These are phyloP conservation scores for Sinapis alba DNA, from an alignment of 441 rosid species.

Conservation along the genomic window DNA sequence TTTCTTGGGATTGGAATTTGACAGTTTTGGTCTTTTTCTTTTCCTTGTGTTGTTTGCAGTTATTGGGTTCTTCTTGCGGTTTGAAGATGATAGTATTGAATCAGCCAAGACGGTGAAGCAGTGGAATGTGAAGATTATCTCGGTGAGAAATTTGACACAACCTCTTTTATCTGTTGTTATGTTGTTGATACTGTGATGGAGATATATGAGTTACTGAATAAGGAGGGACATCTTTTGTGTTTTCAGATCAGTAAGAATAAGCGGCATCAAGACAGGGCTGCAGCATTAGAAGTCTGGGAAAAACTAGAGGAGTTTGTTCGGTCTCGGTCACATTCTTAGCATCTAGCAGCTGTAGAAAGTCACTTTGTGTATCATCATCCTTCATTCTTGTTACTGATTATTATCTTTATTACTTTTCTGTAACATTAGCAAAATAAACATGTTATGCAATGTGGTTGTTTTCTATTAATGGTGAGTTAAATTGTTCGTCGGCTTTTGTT, in stretches of 20 bases:
- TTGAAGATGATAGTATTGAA: slow-evolving; percentile 95
- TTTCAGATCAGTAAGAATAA: slow-evolving; percentile 95
- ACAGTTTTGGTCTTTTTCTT: background rate
- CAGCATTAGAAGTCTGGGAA: slow-evolving; percentile 97
- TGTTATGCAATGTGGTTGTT: slow-evolving; percentile 16
- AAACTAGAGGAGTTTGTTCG: slow-evolving; percentile 88
- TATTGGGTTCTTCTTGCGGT: slow-evolving; percentile 85
- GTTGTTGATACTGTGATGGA: background rate
- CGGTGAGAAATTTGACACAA: slow-evolving; percentile 50
- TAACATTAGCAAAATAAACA: slow-evolving; percentile 24
- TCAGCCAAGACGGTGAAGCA: slow-evolving; percentile 91
- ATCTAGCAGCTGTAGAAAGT: slow-evolving; percentile 29
- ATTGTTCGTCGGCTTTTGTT: background rate
- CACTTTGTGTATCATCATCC: slow-evolving; percentile 30
- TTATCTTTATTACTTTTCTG: slow-evolving; percentile 7
- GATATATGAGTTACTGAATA: slow-evolving; percentile 19
- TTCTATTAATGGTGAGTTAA: background rate
- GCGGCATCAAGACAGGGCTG: slow-evolving; percentile 94
- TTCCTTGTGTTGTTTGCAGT: slow-evolving; percentile 64
- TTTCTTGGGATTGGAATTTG: slow-evolving; percentile 14
- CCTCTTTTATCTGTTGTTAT: background rate
- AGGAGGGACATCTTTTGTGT: background rate
- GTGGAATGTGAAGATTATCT: slow-evolving; percentile 95
- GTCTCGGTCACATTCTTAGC: slow-evolving; percentile 75
- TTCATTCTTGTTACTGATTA: slow-evolving; percentile 7